Evolutionary conservation across 192 early-diverging fungal species (phyloP).

Genomic region (Diversispora eburnea): DNA sequence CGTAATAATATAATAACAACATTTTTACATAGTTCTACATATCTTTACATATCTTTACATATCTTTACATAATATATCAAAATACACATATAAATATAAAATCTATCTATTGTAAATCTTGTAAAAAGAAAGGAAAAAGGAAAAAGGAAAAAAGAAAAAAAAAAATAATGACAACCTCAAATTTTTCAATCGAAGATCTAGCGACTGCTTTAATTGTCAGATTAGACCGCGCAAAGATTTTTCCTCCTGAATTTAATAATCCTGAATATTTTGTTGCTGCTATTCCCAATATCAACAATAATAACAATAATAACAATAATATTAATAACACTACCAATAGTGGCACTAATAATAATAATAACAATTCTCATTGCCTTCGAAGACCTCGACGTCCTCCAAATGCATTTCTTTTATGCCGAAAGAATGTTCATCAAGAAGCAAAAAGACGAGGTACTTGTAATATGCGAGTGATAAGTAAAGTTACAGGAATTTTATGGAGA

Average conservation of each 20-base stretch:
- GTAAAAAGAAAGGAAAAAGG: no score
- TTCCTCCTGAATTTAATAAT: conserved; percentile 6
- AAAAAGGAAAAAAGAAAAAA: background rate
- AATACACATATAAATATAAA: no score
- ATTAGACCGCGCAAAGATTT: background rate
- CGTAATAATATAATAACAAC: no score
- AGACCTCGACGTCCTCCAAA: background rate
- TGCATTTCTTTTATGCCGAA: conserved; percentile 6
- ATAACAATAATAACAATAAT: background rate
- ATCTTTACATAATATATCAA: no score
- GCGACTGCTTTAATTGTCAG: background rate
- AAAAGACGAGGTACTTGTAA: background rate
- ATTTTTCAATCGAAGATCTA: conserved; percentile 4
- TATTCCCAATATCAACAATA: background rate
- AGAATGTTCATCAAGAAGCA: conserved; percentile 11
- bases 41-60: no score
- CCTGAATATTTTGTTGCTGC: background rate
- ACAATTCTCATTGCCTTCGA: background rate
- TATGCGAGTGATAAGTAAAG: conserved; percentile 16
- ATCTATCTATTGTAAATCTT: no score
- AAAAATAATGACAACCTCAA: background rate
- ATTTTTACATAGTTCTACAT: no score
- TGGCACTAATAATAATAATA: background rate
- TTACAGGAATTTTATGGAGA: conserved; percentile 2
- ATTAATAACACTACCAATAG: no score